Percentiles rank a stretch among this genome's conserved stretches.
phyloP scores from a whole-genome alignment of 169 alveolate genomes.

The Plasmodium coatneyi region DNA sequence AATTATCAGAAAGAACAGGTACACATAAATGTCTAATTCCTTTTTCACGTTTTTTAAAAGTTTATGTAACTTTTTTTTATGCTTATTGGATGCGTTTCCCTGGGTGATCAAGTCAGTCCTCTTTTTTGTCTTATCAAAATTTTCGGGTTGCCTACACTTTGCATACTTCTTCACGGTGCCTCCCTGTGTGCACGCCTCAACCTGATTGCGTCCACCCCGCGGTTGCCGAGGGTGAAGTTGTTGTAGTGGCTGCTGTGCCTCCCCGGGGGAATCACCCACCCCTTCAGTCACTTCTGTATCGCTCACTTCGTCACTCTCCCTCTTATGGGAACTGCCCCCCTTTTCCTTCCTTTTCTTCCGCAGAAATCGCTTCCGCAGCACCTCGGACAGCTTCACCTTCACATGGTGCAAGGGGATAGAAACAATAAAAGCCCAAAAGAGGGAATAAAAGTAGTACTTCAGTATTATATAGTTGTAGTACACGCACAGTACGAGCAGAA shows the following conservation, averaged over 20 bases:
- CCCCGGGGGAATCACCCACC: no score
- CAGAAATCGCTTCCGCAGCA: slow-evolving; percentile 19
- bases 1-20: slow-evolving; percentile 32
- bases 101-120: neutral
- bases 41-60: slow-evolving; percentile 16
- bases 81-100: neutral
- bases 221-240: neutral
- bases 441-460: slow-evolving; percentile 75
- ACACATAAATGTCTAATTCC: slow-evolving; percentile 30
- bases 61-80: slow-evolving; percentile 15
- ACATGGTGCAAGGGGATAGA: slow-evolving; percentile 78
- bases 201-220: neutral
- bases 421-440: slow-evolving; percentile 81
- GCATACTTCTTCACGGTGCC: neutral
- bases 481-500: slow-evolving; percentile 68
- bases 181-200: neutral
- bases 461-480: slow-evolving; percentile 79
- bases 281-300: neutral
- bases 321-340: neutral
- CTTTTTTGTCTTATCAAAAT: neutral
- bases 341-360: slow-evolving; percentile 6
- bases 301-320: neutral
- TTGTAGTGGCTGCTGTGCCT: neutral
- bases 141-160: neutral
- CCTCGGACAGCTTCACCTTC: slow-evolving; percentile 39